Evolutionary conservation across 202 grass and related monocot genomes (phyloP), one percentile per base, ranked within the genome.

Genomic region (Panicum hallii): DNA sequence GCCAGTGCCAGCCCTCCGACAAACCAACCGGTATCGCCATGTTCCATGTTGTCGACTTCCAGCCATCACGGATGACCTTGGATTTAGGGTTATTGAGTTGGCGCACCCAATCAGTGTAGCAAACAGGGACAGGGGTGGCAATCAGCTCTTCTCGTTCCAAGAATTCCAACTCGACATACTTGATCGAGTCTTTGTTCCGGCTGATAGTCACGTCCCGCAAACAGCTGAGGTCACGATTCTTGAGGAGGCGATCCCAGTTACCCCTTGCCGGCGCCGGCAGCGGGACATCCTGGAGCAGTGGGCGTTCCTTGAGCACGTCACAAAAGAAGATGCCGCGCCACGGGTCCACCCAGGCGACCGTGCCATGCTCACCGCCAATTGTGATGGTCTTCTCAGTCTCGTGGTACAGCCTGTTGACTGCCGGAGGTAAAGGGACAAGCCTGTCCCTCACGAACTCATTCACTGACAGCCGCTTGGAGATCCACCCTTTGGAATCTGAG

Each of bases 281-380:
- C 0, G 71, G 56, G 57, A 83, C 57, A 5, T 74, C 81, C 26
- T 17, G 55, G 43, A 83, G 68, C 69, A 7, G 10, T 1, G 67
- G 67, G 67, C 11, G 1, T 4, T 46, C 2, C 43, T 43, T 65
- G 81, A 83, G 81, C 70, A 83, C 81, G 58, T 83, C 70, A 13
- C 81, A 74, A 1, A 74, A 42, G 80, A 83, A 74, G 69, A 83
- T 64, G 80, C 80, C 80, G 28, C 69, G 69, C 80, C 69, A 83
- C 44, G 74, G 80, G 69, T 83, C 69, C 69, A 83, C 80, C 80
- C 80, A 83, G 44, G 80, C 70, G 45, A 75, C 81, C 0, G 46
- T 83, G 70, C 81, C 81, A 15, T 72, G 79, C 10, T 71, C 53
- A 0, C 81, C 81, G 2, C 81, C 81, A 1, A 83, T 30, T 0